Evolutionary conservation across 176 grass and related monocot genomes (phyloP), one percentile per base, ranked within the genome.

Genomic region (Tillandsia leiboldiana): DNA sequence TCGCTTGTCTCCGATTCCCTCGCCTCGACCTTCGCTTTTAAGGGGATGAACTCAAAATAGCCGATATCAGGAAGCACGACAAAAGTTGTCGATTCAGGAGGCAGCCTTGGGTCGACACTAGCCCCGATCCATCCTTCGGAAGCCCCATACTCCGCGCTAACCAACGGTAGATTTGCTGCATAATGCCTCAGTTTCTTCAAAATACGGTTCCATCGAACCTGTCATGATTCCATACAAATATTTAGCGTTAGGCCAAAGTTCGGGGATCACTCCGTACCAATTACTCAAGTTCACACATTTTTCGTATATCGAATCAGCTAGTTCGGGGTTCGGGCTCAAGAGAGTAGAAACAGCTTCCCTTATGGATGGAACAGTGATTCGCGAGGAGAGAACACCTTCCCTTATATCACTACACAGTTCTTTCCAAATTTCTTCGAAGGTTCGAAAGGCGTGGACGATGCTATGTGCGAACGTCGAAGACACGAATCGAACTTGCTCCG

Each of bases 191-290:
- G 78, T 75, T 96, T 96, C 73, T 78, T 83, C 26, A 91, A 74
- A n/a, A 65, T 96, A 96, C 54, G 82, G 91, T 22, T 96, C 91
- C 91, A 96, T 96, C 27, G 91, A 84, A 0, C 91, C 91, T 7
- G 91, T 96, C 91, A 96, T 91, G 75, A 96, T 96, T 62, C 80
- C 88, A 71, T 91, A 87, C 2, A 96, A 85, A 77, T 96, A 96
- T 78, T 53, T 86, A 14, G 87, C 85, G 53, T 91, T 96, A 33
- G 86, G 83, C 81, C 86, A 96, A 11, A 96, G 83, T 66, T 85
- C 86, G 17, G 88, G 85, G 75, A 96, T 96, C 26, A 96, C 86
- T 3, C 92, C 92, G 27, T 96, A 91, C 92, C 92, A 96, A 67
- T 96, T 91, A 52, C 86, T 96, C n/a, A 96, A 77, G 0, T 3